Evolutionary conservation across 345 rosid genomes (phyloP).

Genomic region (Microcos paniculata): DNA sequence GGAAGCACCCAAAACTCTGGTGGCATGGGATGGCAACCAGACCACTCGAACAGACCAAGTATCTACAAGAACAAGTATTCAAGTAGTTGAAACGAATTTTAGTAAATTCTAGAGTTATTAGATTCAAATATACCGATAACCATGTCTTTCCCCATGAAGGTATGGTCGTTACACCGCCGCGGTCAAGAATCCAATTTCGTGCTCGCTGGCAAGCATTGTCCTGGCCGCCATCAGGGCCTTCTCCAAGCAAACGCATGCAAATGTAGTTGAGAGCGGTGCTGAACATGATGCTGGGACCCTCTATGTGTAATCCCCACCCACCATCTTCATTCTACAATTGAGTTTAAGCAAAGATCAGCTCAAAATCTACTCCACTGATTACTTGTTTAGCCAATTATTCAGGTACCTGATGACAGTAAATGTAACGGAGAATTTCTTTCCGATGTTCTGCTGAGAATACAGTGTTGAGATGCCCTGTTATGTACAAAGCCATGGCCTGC

Average conservation of each 20-base stretch:
- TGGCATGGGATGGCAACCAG: constrained; percentile 63
- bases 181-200: too few species aligned
- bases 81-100: too few species aligned
- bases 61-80: constrained; percentile 15
- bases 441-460: constrained; percentile 35
- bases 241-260: constrained; percentile 46
- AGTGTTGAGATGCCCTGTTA: constrained; percentile 42
- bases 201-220: constrained; percentile 29
- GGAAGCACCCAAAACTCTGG: constrained; percentile 69
- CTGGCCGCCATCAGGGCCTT: constrained; percentile 41
- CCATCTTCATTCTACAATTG: constrained; percentile 48
- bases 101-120: too few species aligned
- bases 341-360: neutral
- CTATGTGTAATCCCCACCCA: constrained; percentile 55
- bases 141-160: too few species aligned
- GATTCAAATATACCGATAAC: too few species aligned
- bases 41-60: constrained; percentile 51
- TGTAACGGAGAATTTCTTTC: constrained; percentile 43
- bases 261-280: constrained; percentile 40
- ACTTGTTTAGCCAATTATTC: too few species aligned
- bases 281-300: constrained; percentile 50
- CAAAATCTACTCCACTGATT: too few species aligned
- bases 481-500: constrained; percentile 34
- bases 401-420: constrained; percentile 49
- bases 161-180: too few species aligned